Conservation (phyloP, 352 stramenopile genomes). For the Thraustotheca clavata region DNA sequence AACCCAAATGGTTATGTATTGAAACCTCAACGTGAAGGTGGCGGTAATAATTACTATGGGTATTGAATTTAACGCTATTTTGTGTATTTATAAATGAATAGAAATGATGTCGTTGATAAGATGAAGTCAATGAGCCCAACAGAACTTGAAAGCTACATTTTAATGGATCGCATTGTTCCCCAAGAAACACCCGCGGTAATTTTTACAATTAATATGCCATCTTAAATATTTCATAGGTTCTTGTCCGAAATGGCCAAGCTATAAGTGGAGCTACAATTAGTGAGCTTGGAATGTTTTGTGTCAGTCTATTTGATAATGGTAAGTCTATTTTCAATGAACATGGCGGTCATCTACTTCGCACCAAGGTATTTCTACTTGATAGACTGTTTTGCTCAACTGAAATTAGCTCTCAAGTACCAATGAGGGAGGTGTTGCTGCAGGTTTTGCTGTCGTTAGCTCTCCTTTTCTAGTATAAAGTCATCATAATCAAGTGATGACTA, state of each 20-base stretch:
- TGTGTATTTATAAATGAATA: neutral
- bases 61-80: slow-evolving; percentile 1
- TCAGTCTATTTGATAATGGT: slow-evolving; percentile 67
- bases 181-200: slow-evolving; percentile 55
- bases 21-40: slow-evolving; percentile 97
- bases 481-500: too few species aligned
- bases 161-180: slow-evolving; percentile 97
- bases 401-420: slow-evolving; percentile 77
- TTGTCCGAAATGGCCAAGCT: slow-evolving; percentile 68
- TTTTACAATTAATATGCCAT: slow-evolving; percentile 21
- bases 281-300: slow-evolving; percentile 95
- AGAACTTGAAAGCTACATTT: slow-evolving; percentile 87
- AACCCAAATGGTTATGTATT: slow-evolving; percentile 87
- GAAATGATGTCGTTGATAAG: slow-evolving; percentile 75
- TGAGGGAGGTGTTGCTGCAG: slow-evolving; percentile 94
- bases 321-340: slow-evolving; percentile 90
- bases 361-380: slow-evolving; percentile 76
- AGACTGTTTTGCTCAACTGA: too few species aligned
- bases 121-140: slow-evolving; percentile 63
- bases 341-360: slow-evolving; percentile 92
- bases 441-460: slow-evolving; percentile 90
- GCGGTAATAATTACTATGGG: slow-evolving; percentile 97
- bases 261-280: slow-evolving; percentile 82
- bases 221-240: slow-evolving; percentile 36
- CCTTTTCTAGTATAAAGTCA: slow-evolving; percentile 81